A percentile compares a stretch with the other conserved stretches of the same genome.
Evolutionary conservation across 495 filamentous ascomycete species (phyloP).

Genomic region (Annulohypoxylon moriforme): DNA sequence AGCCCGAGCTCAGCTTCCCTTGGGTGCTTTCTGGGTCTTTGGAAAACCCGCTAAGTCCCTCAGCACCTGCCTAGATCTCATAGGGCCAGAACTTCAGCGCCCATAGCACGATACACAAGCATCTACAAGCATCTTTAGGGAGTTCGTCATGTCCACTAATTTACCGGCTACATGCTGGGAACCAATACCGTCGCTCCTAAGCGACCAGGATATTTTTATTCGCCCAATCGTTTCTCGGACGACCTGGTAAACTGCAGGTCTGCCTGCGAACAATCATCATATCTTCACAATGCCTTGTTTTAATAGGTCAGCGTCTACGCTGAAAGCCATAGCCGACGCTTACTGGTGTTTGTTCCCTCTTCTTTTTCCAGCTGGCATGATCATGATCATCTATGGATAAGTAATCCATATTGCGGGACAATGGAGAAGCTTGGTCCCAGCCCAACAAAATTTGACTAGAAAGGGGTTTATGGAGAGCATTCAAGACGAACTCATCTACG

Average conservation of each 20-base stretch:
- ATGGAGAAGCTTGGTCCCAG: background rate
- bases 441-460: background rate
- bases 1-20: conserved; percentile 37
- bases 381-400: background rate
- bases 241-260: conserved; percentile 12
- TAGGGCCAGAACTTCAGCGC: conserved; percentile 37
- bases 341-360: conserved; percentile 1
- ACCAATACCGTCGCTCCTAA: conserved; percentile 19
- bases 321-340: conserved; percentile 4
- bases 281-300: conserved; percentile 17
- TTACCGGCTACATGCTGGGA: conserved; percentile 31
- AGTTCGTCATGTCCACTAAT: conserved; percentile 35
- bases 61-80: conserved; percentile 28
- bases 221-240: conserved; percentile 28
- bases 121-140: conserved; percentile 23
- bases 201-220: conserved; percentile 15
- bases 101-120: conserved; percentile 16
- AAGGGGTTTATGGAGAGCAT: background rate
- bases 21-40: background rate
- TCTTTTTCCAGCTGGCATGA: background rate
- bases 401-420: background rate
- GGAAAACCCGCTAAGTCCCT: background rate
- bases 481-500: background rate
- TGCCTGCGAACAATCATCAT: conserved; percentile 12
- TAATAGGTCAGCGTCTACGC: conserved; percentile 32